A percentile compares a stretch with the other conserved stretches of the same genome.
Conservation (phyloP, 2,329 filamentous ascomycete genomes). For the Sclerotinia nivalis region DNA sequence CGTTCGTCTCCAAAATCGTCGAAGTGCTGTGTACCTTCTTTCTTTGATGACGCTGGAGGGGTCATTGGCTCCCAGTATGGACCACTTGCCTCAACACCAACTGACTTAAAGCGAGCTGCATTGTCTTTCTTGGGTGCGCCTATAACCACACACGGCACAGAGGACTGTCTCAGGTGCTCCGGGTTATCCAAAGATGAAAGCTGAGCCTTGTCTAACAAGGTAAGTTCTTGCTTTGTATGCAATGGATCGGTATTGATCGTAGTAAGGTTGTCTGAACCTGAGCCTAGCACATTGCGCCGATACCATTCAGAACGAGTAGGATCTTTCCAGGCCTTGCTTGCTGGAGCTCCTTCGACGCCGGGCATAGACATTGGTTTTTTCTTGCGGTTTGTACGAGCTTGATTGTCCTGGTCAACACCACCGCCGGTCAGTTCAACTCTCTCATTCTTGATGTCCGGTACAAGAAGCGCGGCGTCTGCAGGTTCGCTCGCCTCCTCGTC, state of each 20-base stretch:
- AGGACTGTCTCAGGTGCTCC: neutral
- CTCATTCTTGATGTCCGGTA: neutral
- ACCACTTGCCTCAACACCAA: neutral
- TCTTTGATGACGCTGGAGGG: constrained; percentile 4
- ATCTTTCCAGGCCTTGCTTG: neutral
- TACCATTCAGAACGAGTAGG: neutral
- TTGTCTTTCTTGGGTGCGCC: neutral
- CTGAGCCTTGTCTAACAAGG: neutral
- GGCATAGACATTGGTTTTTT: constrained; percentile 4
- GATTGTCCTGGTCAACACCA: neutral
- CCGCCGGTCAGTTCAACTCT: neutral
- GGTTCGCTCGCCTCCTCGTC: neutral
- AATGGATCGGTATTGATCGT: neutral
- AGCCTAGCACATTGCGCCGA: neutral
- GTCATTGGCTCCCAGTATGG: constrained; percentile 10
- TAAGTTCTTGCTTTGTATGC: neutral
- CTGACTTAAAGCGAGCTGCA: neutral
- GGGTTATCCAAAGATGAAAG: neutral
- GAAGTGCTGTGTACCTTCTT: neutral
- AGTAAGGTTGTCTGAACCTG: neutral
- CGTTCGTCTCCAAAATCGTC: neutral
- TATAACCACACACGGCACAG: neutral
- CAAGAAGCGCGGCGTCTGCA: neutral
- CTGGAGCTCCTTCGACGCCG: neutral
- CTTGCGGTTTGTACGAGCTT: neutral